Base-by-base conservation (phyloP, 805 yeast species). In the Yamadazyma olivae region DNA sequence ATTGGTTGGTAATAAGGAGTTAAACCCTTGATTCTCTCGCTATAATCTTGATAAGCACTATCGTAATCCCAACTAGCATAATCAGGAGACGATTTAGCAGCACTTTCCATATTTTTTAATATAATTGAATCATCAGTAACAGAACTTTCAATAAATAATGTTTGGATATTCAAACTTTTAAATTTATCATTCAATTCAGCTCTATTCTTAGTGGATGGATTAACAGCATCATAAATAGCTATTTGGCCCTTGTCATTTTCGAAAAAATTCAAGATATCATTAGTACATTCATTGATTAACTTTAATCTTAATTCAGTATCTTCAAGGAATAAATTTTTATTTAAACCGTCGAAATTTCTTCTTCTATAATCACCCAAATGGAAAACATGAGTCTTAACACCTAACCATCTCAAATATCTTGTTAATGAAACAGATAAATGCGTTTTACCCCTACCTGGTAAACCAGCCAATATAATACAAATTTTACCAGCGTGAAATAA, bases 391-490 rank as follows among this genome's bases (percentile, higher is more conserved):
- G 96, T 82, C 52, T 85, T 82, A 15, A 93, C 98, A 4, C 99
- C 99, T 30, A 93, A 68, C 99, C 99, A 93, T 50, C 97, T 75
- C 47, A 95, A 69, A 58, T 90, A 93, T 40, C 99, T 75, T 3
- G 96, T 88, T 45, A 93, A 71, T 10, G 95, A 82, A 26, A 91
- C 97, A 5, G 96, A 83, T 33, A 91, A 70, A 56, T 89, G 88
- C 1, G 99, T 93, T 57, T 93, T 93, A 2, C 98, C 97, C 32
- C 98, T 74, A 1, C 96, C 98, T 2, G 99, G 98, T 41, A 90
- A 70, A 0, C 99, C 99, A 4, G 86, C 91, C 47, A 93, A 71
- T 3, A 84, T 87, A 35, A 93, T 83, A 49, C 95, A 79, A 29
- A 93, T 79, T 50, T 87, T 85, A 3, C 99, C 99, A 4, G 99